Evolutionary conservation across 257 asterid genomes (phyloP), one percentile per base, ranked within the genome.

Genomic region (Fraxinus excelsior): DNA sequence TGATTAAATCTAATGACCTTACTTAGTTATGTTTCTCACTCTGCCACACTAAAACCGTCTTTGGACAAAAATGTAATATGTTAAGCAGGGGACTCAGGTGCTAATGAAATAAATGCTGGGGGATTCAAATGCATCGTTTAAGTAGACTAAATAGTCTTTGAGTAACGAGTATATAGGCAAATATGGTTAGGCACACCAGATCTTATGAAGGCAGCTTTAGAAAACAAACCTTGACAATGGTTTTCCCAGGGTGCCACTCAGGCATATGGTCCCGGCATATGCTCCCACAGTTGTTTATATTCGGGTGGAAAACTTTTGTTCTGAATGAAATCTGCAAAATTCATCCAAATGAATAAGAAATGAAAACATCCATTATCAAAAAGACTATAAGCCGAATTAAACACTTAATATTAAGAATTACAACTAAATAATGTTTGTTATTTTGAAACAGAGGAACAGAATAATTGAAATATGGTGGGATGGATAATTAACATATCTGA

Each of bases 251-350:
- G 85, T 96, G 89, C 98, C 98, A 91, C 87, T 9, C 46, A 0
- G 97, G 84, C 46, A 40, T 8, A 38, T 38, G 46, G 13, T 0
- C 0, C 46, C 46, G 46, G 46, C 98, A 94, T 77, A 94, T 91
- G 90, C 96, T 94, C 6, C 97, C 98, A 32, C 91, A 88, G 88
- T 96, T 90, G 76, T 90, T 91, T 7, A 91, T 90, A 80, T 91
- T 91, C 44, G 97, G 97, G 88, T 91, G 97, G 87, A 91, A 93
- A 78, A 93, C 97, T 77, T 90, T 93, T 32, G 97, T 94, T 92
- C 90, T 86, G 87, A 94, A 94, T 86, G 96, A 91, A 74, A 94
- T 96, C 97, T 94, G 86, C 82, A 81, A 78, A 75, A 53, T 76
- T 65, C 82, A 82, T 58, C 76, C 31, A 16, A 80, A 70, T 13